These are phyloP conservation scores for Cutaneotrichosporon cavernicola DNA, from an alignment of 1,284 basidiomycete genomes.

Conservation along the genomic window DNA sequence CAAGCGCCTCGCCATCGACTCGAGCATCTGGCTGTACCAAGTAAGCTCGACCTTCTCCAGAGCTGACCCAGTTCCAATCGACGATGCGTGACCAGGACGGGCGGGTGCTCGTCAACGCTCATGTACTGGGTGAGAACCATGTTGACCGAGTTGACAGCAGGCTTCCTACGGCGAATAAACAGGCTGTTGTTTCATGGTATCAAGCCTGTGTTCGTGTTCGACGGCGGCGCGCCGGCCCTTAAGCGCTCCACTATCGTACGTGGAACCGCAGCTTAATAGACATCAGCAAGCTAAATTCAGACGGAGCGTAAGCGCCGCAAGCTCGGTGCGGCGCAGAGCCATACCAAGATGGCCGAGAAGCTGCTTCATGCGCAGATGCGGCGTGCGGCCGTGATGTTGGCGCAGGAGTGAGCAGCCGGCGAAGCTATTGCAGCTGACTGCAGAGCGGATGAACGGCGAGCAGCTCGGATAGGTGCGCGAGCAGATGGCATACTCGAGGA, in stretches of 20 bases:
- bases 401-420: slow-evolving; percentile 53
- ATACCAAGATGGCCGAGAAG: slow-evolving; percentile 81
- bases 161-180: slow-evolving; percentile 83
- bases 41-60: slow-evolving; percentile 25
- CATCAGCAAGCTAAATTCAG: slow-evolving; percentile 61
- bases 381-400: slow-evolving; percentile 78
- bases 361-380: slow-evolving; percentile 92
- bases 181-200: slow-evolving; percentile 96
- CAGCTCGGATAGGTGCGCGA: slow-evolving; percentile 29
- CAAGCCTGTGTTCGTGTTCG: slow-evolving; percentile 95
- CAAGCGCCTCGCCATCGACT: slow-evolving; percentile 91
- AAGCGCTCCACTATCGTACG: slow-evolving; percentile 82
- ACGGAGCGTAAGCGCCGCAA: slow-evolving; percentile 82
- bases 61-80: slow-evolving; percentile 75
- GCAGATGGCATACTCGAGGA: slow-evolving; percentile 35
- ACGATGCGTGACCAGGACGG: slow-evolving; percentile 99
- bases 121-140: slow-evolving; percentile 69
- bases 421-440: slow-evolving; percentile 8
- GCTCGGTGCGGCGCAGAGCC: slow-evolving; percentile 76
- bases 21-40: slow-evolving; percentile 95
- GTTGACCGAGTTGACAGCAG: slow-evolving; percentile 24
- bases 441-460: slow-evolving; percentile 33
- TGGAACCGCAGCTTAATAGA: neutral
- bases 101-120: slow-evolving; percentile 83
- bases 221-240: slow-evolving; percentile 84